A percentile compares a stretch with the other conserved stretches of the same genome.
These are phyloP conservation scores for Cochlearia excelsa DNA, from an alignment of 345 rosid species.

Conservation along the genomic window DNA sequence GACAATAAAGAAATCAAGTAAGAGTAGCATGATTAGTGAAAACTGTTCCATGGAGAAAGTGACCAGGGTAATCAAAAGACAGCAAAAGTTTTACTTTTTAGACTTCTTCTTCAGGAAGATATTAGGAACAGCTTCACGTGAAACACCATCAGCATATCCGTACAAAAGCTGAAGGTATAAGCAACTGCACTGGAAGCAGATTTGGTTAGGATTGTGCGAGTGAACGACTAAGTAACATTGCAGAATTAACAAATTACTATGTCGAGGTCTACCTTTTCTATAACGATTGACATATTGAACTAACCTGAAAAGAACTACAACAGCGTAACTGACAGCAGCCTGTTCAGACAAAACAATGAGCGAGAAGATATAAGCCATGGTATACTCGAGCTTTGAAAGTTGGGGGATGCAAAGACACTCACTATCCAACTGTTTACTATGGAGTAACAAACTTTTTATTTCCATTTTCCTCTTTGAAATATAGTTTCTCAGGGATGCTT, in stretches of 20 bases:
- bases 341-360: slow-evolving; percentile 32
- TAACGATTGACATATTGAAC: slow-evolving; percentile 21
- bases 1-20: slow-evolving; percentile 15
- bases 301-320: slow-evolving; percentile 84
- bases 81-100: slow-evolving; percentile 49
- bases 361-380: too few relatives aligned
- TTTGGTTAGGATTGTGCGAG: slow-evolving; percentile 29
- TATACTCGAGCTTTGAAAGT: too few relatives aligned
- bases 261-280: not conserved
- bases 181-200: slow-evolving; percentile 63
- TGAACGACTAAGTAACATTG: not conserved
- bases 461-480: too few relatives aligned
- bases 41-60: not conserved
- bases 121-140: slow-evolving; percentile 68
- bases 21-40: not conserved
- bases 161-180: slow-evolving; percentile 89
- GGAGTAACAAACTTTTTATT: too few relatives aligned
- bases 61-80: not conserved
- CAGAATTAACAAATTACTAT: not conserved
- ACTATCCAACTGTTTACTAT: too few relatives aligned
- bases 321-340: slow-evolving; percentile 84
- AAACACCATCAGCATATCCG: slow-evolving; percentile 62
- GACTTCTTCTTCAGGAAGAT: slow-evolving; percentile 65
- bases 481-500: too few relatives aligned
- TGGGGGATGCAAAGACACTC: too few relatives aligned